A percentile compares a stretch with the other conserved stretches of the same genome.
These are phyloP conservation scores for Corymbia citriodora DNA, from an alignment of 441 rosid species.

Conservation along the genomic window DNA sequence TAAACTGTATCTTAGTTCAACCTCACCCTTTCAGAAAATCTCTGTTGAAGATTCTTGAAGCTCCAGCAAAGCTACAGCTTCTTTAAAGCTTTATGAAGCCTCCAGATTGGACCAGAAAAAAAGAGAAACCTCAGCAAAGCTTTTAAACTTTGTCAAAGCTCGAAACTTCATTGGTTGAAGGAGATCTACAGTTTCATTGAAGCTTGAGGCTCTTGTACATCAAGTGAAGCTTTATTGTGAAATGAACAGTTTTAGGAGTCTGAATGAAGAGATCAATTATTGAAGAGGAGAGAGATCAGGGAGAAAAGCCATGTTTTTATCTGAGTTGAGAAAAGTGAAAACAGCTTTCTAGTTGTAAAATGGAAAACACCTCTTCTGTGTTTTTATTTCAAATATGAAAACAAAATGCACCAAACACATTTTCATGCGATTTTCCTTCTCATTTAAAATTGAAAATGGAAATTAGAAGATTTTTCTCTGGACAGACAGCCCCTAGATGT, in stretches of 20 bases:
- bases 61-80: not conserved
- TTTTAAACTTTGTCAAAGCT: not conserved
- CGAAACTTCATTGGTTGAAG: not conserved
- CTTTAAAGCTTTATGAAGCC: not conserved
- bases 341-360: not conserved
- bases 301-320: not conserved
- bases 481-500: not conserved
- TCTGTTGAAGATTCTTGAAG: not conserved
- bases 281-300: not conserved
- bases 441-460: not conserved
- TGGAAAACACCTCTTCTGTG: not conserved
- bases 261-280: not conserved
- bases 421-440: not conserved
- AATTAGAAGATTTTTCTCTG: not conserved
- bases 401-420: not conserved
- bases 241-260: not conserved
- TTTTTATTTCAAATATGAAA: not conserved
- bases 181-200: not conserved
- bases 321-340: not conserved
- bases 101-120: not conserved
- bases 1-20: not conserved
- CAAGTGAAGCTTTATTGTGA: not conserved
- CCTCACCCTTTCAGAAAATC: not conserved
- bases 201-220: not conserved
- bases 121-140: not conserved